Base-by-base conservation (phyloP, 139 green algal species). In the Mesotaenium endlicherianum region DNA sequence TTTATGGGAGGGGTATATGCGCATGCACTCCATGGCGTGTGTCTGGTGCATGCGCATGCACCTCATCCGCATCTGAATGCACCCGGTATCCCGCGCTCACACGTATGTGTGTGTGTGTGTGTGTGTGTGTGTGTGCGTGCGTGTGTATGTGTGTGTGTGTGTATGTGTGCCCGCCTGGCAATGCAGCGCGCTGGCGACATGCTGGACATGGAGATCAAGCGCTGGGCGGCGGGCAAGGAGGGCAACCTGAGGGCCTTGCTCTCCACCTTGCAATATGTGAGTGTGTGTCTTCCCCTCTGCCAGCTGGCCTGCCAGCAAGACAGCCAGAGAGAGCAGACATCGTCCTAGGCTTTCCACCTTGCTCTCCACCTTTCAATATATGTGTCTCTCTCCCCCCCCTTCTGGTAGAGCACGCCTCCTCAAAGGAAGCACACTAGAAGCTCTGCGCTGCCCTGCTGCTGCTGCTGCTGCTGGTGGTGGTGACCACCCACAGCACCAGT, bases 191-290 rank as follows among this genome's bases (percentile, higher is more conserved):
- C 74, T 0, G 71, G 58, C 3, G 81, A 87, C 26, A 38, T 84
- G n/a, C 31, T 85, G 39, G 81, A 77, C 26, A 34, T 43, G 3
- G 72, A 87, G 58, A 87, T 87, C 74, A 87, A 84, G 31, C 60
- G 58, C 2, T 87, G 81, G 81, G 81, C 81, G 2, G 72, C 81
- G 20, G 75, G 75, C 39, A 87, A 87, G 81, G 71, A 87, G 67
- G 81, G 81, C 74, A 87, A 87, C 42, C 55, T 87, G 45, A 34
- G 81, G 0, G 81, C 81, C 5, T 41, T 87, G 1, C 74, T 87
- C 4, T 87, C 81, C 38, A 87, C 81, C 5, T 30, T 87, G n/a
- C 81, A 87, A 57, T 82, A 69, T 78, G 81, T 85, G 16, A 77
- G 77, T 49, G 11, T 11, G 41, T 5, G 41, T 64, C 50, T 64